Conservation (phyloP, 2,329 filamentous ascomycete genomes). For the Hypoxylon sp. region DNA sequence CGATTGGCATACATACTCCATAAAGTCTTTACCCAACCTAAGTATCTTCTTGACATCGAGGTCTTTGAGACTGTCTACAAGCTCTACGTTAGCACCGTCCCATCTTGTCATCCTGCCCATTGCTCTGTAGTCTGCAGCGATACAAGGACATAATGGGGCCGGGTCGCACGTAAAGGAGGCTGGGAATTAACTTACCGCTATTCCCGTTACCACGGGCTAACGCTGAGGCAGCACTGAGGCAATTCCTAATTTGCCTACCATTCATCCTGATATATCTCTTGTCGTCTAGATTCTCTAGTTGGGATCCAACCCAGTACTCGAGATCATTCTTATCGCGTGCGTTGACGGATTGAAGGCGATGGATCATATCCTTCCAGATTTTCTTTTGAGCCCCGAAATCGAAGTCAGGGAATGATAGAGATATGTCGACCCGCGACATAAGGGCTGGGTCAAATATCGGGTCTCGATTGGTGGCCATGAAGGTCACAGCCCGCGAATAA, state of each 20-base stretch:
- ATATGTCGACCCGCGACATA: neutral
- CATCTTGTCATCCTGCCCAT: no score
- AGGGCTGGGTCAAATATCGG: conserved; percentile 12
- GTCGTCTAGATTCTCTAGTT: neutral
- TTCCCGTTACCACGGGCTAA: conserved; percentile 22
- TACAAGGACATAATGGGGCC: no score
- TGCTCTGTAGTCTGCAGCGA: no score
- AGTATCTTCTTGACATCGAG: neutral
- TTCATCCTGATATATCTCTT: conserved; percentile 27
- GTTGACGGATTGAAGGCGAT: neutral
- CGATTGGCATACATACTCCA: neutral
- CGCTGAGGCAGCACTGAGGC: conserved; percentile 28
- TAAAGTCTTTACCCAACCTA: conserved; percentile 2
- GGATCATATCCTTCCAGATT: conserved; percentile 11
- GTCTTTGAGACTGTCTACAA: conserved; percentile 3
- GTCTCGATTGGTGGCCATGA: conserved; percentile 33
- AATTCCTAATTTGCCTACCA: conserved; percentile 39
- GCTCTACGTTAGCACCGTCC: neutral
- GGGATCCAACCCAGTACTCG: neutral
- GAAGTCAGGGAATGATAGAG: conserved; percentile 4
- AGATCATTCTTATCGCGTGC: neutral
- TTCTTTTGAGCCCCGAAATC: neutral
- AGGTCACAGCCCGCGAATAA: conserved; percentile 31
- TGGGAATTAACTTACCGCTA: conserved; percentile 13
- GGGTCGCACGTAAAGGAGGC: neutral